Evolutionary conservation across 2,329 filamentous ascomycete genomes (phyloP).

Genomic region (Colletotrichum musicola): DNA sequence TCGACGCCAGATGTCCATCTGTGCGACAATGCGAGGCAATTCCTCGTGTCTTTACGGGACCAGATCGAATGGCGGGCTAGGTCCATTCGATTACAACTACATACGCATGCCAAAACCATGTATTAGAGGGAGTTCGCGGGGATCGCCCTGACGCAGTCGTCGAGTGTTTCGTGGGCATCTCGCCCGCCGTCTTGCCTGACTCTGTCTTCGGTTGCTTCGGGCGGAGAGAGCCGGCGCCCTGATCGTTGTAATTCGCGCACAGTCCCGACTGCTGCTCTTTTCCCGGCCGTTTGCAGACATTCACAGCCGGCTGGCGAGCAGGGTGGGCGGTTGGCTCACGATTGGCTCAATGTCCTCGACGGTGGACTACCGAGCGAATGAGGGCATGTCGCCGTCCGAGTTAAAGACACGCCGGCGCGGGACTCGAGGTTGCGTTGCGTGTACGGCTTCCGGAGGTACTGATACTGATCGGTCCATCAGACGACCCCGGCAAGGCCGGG

Average conservation of each 20-base stretch:
- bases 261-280: background rate
- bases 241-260: background rate
- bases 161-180: slow-evolving; percentile 6
- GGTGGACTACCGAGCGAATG: background rate
- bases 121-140: slow-evolving; percentile 1
- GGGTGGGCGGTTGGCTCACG: slow-evolving; percentile 1
- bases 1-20: background rate
- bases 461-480: background rate
- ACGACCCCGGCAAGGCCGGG: background rate
- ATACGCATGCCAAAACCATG: background rate
- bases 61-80: slow-evolving; percentile 2
- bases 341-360: background rate
- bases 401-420: slow-evolving; percentile 1
- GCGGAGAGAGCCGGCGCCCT: slow-evolving; percentile 15
- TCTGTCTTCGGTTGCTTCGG: slow-evolving; percentile 24
- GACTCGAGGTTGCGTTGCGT: background rate
- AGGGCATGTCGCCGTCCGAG: background rate
- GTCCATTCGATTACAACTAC: background rate
- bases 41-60: background rate
- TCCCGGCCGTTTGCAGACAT: slow-evolving; percentile 1
- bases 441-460: background rate
- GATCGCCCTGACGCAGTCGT: slow-evolving; percentile 9
- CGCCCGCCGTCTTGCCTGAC: slow-evolving; percentile 11
- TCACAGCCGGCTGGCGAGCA: slow-evolving; percentile 12
- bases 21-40: background rate